Evolutionary conservation across 73 alveolate genomes (phyloP), one percentile per base, ranked within the genome.

Genomic region (Breviolum minutum): DNA sequence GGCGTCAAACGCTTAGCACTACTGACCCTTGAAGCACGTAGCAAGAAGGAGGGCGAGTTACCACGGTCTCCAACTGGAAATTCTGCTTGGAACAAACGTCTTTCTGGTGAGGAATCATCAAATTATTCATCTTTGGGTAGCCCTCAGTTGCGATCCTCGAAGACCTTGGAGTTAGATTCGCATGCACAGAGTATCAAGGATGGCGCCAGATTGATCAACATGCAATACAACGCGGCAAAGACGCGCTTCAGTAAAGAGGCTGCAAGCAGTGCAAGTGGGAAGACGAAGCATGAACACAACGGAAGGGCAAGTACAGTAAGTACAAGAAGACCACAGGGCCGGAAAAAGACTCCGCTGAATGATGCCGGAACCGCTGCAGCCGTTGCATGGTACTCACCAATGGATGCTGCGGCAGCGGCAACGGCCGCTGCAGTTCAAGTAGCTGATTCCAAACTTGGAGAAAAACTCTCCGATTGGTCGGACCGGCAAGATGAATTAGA

Each of bases 381-480:
- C 7, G 94, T 85, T 5, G 94, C 94, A 7, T 85, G 94, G 94
- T 85, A 85, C 40, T 85, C 94, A 5, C 94, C 94, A 27, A 85
- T 85, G 94, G 94, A 85, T 63, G 94, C 94, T 13, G 94, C 94
- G 14, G 94, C 94, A 6, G 94, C 94, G 94, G 94, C 94, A 20
- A 85, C 94, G 32, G 94, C 94, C 7, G 94, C 94, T 2, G 94
- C 94, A 2, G 94, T 85, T 16, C 73, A 54, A 20, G 76, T 79
- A 8, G 80, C 76, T 6, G 80, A 85, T 85, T 63, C 77, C 30
- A 61, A 61, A 6, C 63, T 85, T 17, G 94, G 94, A 85, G 94
- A 62, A 20, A 83, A 60, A 24, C 6, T 85, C 74, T 7, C 27
- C 17, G 94, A 85, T 62, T 85, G 94, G 94, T 13, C 40, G 29